Percentiles rank a stretch among this genome's conserved stretches.
These are phyloP conservation scores for Aspergillus brunneoviolaceus DNA, from an alignment of 2,329 filamentous ascomycete species.

Conservation along the genomic window DNA sequence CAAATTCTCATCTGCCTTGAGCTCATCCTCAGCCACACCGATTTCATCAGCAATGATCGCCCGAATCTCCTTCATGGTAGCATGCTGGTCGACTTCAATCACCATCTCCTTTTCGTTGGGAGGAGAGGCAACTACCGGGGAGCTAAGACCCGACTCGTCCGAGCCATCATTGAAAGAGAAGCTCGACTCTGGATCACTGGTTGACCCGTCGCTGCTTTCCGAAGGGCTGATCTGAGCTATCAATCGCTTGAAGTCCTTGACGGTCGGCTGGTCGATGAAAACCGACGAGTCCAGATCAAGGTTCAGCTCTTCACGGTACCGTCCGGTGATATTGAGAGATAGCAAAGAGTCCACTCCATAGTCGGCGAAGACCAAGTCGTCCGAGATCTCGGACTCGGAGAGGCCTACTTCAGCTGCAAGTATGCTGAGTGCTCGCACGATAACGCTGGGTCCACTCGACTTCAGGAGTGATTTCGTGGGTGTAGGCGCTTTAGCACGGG, in stretches of 20 bases:
- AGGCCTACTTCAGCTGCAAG: conserved; percentile 54
- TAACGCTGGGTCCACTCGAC: conserved; percentile 32
- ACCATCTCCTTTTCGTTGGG: conserved; percentile 27
- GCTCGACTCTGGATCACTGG: conserved; percentile 31
- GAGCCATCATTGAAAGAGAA: conserved; percentile 25
- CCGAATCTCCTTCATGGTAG: conserved; percentile 42
- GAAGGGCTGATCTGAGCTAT: conserved; percentile 41
- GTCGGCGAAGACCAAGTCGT: conserved; percentile 61
- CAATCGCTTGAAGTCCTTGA: conserved; percentile 61
- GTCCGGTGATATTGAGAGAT: conserved; percentile 61
- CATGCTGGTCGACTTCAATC: conserved; percentile 25
- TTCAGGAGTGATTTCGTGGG: conserved; percentile 24
- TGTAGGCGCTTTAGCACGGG: conserved; percentile 27
- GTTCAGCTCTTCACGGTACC: conserved; percentile 61
- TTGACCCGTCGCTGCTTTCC: conserved; percentile 31
- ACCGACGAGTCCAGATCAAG: conserved; percentile 59
- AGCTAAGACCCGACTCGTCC: conserved; percentile 35
- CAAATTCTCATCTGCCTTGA: conserved; percentile 42
- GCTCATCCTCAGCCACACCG: conserved; percentile 42
- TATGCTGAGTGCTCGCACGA: conserved; percentile 39
- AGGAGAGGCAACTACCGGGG: conserved; percentile 32
- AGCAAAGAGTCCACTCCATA: conserved; percentile 63
- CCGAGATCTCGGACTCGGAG: conserved; percentile 58
- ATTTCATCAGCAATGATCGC: conserved; percentile 46
- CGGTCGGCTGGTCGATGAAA: conserved; percentile 60